Evolutionary conservation across 371 early-diverging fungal genomes (phyloP), one percentile per base, ranked within the genome.

Genomic region (Funneliformis caledonium): DNA sequence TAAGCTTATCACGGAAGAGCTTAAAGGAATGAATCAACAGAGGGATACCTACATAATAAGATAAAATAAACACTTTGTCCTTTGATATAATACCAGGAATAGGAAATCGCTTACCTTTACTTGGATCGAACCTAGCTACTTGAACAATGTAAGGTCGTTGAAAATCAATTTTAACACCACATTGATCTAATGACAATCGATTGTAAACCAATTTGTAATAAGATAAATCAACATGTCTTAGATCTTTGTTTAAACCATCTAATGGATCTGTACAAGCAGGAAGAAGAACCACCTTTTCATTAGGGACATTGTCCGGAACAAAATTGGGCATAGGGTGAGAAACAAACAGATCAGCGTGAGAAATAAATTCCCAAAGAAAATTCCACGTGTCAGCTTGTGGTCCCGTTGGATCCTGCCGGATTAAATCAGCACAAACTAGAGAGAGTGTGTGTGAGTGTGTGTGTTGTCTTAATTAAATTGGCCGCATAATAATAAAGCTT

Each of bases 101-200:
- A 69, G 43, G 10, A 52, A 33, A 74, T n/a, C 11, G 33, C n/a
- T n/a, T 82, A 87, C 95, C 96, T 86, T 96, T 96, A 68, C 94
- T 92, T n/a, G 97, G 97, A 85, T 96, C 97, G 76, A 96, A 96
- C 43, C 97, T 87, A 33, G 94, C 92, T n/a, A 96, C 91, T 86
- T 96, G 96, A 31, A 92, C 89, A 84, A 96, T 91, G 83, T 96
- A 96, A 11, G 93, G 94, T 19, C 94, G 87, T 47, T 85, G 82
- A 82, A 88, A 88, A 69, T 91, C 87, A 1, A 93, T 88, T 45
- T 88, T 87, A 10, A 88, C 88, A 43, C 91, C 88, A 78, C 91
- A 91, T 83, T 93, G 91, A 84, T 95, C 95, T 79, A 86, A 81
- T 72, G 92, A 91, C n/a, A 92, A 87, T 80, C 94, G 89, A 83